A percentile compares a stretch with the other conserved stretches of the same genome.
Conservation (phyloP, 176 grass and related monocot genomes). For the Echinochloa phyllopogon region DNA sequence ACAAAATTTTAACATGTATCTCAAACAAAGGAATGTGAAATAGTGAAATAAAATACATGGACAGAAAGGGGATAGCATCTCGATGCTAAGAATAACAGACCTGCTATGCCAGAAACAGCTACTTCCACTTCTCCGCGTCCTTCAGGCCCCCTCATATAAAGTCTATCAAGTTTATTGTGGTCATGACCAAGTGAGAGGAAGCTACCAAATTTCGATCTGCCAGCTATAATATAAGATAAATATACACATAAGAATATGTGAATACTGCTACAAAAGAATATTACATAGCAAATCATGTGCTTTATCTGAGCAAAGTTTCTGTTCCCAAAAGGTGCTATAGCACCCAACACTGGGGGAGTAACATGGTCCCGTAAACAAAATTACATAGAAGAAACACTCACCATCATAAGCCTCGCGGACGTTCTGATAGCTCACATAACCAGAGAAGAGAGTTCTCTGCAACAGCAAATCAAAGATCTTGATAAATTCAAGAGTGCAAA, state of each 20-base stretch:
- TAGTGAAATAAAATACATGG: not conserved
- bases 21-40: not conserved
- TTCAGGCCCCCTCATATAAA: slow-evolving; percentile 93
- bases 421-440: slow-evolving; percentile 90
- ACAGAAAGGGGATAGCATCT: not conserved
- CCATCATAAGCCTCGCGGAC: slow-evolving; percentile 90
- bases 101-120: slow-evolving; percentile 89
- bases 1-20: too few relatives aligned
- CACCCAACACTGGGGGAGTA: not conserved
- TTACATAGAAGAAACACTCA: slow-evolving; percentile 35
- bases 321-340: not conserved
- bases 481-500: slow-evolving; percentile 18
- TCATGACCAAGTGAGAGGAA: slow-evolving; percentile 77
- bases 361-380: slow-evolving; percentile 11
- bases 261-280: not conserved
- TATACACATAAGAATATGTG: slow-evolving; percentile 9
- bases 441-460: slow-evolving; percentile 95
- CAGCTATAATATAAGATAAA: slow-evolving; percentile 47
- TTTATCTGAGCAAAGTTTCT: not conserved
- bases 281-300: not conserved
- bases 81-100: slow-evolving; percentile 36
- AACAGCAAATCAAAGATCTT: slow-evolving; percentile 46
- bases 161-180: slow-evolving; percentile 69
- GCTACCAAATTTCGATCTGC: slow-evolving; percentile 79
- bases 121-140: slow-evolving; percentile 99